Conservation (phyloP, 345 rosid species). For the Eucalyptus pauciflora region DNA sequence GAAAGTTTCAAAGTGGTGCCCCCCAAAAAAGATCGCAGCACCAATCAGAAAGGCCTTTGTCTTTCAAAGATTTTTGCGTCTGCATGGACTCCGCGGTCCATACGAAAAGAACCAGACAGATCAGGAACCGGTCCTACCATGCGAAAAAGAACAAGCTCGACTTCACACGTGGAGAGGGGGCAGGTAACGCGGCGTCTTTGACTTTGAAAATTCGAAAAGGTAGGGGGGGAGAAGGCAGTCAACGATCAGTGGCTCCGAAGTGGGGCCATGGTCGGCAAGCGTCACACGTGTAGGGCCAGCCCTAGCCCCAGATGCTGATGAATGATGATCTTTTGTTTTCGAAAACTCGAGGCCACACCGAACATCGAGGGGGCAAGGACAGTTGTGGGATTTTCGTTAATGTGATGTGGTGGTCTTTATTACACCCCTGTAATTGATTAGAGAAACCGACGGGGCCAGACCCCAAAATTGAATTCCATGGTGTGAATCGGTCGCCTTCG, state of each 20-base stretch:
- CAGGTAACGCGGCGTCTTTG: neutral
- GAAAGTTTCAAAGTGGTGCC: neutral
- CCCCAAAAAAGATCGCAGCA: neutral
- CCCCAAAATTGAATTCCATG: neutral
- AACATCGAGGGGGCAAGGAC: neutral
- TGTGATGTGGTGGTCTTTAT: neutral
- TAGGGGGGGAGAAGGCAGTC: neutral
- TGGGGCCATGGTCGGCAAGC: neutral
- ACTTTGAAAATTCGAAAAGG: neutral
- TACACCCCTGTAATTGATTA: neutral
- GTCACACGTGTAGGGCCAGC: neutral
- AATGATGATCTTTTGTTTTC: neutral
- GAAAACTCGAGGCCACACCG: neutral
- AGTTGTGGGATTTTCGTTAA: neutral
- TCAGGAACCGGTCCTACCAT: neutral
- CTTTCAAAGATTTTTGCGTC: neutral
- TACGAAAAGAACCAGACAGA: neutral
- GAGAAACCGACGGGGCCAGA: neutral
- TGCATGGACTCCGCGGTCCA: neutral
- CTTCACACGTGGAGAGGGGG: neutral
- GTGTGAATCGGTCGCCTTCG: neutral
- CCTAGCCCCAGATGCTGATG: neutral
- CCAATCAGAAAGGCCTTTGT: neutral
- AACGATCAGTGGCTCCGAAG: neutral
- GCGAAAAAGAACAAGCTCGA: neutral